Evolutionary conservation across 148 eudicot species (phyloP).

Genomic region (Chenopodium berlandieri): DNA sequence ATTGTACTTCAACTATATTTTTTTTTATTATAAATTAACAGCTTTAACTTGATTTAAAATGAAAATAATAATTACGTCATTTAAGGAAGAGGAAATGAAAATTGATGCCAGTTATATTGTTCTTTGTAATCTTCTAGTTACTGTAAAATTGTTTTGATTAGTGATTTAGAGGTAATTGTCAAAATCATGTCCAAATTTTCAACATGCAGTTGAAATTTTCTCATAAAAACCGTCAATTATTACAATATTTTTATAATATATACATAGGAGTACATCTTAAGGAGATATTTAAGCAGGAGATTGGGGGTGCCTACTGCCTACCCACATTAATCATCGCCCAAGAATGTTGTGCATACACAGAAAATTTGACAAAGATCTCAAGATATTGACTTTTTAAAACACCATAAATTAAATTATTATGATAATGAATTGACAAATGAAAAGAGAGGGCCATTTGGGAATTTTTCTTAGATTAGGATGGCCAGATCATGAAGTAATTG

Average conservation of each 20-base stretch:
- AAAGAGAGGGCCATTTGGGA: neutral
- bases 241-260: no score
- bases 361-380: slow-evolving; percentile 10
- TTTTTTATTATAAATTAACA: no score
- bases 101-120: neutral
- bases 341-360: neutral
- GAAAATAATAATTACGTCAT: no score
- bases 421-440: slow-evolving; percentile 16
- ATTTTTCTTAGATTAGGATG: neutral
- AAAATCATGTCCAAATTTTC: neutral
- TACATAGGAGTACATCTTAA: no score
- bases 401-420: neutral
- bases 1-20: no score
- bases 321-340: neutral
- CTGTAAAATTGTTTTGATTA: neutral
- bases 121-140: neutral
- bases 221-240: neutral
- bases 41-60: no score
- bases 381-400: slow-evolving; percentile 9
- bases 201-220: neutral
- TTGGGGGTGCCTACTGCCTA: neutral
- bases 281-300: neutral
- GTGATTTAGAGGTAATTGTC: neutral
- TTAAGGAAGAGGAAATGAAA: no score
- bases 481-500: neutral